Base-by-base conservation (phyloP, 495 filamentous ascomycete species). In the Jackrogersella multiformis region DNA sequence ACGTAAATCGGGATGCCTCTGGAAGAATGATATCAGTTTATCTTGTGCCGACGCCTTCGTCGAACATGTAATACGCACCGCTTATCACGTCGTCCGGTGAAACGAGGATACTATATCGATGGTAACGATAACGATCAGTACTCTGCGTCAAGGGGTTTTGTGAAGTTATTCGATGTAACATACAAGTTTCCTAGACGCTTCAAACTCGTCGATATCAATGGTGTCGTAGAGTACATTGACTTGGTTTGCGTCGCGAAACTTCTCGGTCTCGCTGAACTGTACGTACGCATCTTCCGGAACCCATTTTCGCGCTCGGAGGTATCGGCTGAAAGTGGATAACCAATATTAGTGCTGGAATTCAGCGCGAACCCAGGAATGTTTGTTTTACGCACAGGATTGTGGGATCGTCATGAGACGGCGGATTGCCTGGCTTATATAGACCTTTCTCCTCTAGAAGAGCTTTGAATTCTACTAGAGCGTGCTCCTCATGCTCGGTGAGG, bases 1-100 rank as follows among this genome's bases (percentile, higher is more conserved):
- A 97, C 86, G 75, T 94, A 96, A 64, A 97, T 81, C 1, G 93
- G 93, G 68, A 96, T 94, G 59, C 93, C 93, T 69, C 92, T 90
- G 66, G 13, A 28, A 32, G 12, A 44, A 42, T 13, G 32, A 20
- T 9, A 42, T 67, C 35, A 61, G 45, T 28, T 53, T 21, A 58
- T 42, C 16, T 21, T 34, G 5, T 4, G 9, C 23, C 34, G 28
- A 1, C 20, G 16, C 9, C 53, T 13, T 21, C 32, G 12, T 55
- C 16, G 10, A 10, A 23, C 35, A 7, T 24, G 9, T 26, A 56
- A 28, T 45, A 28, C 75, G 10, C 58, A 79, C 80, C 80, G 71
- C 72, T 87, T 89, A 77, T 96, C 93, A 59, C 92, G 84, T 66
- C 91, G 87, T 15, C 93, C 93, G 24, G 92, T 94, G 89, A 92